Base-by-base conservation (phyloP, 768 basidiomycete genomes). In the Kwoniella botswanensis region DNA sequence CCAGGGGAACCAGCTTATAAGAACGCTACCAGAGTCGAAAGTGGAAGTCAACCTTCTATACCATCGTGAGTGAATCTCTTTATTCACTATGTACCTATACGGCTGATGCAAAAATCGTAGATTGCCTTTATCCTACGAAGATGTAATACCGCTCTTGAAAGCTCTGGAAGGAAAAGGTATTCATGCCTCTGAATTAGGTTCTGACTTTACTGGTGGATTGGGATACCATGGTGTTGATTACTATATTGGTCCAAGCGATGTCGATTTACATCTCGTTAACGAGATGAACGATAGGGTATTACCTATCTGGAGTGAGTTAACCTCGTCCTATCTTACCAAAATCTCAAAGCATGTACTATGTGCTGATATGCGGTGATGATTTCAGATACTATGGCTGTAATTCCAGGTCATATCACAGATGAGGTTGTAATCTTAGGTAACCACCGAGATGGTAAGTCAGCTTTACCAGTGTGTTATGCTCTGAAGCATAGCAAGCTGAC, bases 381-480 rank as follows among this genome's bases (percentile, higher is more conserved):
- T 3, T n/a, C 54, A 78, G 77, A 81, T 59, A 76, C 75, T 12
- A 77, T 81, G 76, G 79, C 77, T 41, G 73, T 74, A 11, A 81
- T 81, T 42, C 79, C 79, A 21, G 79, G 79, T 7, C 74, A 77
- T 52, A 79, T 82, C 61, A 62, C 71, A 68, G 90, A 94, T 77
- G 95, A 97, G 82, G 89, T 94, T 3, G 89, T 98, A 24, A 81
- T 97, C 7, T 83, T 98, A 62, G 95, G 94, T 3, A 91, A 91
- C 74, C 94, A 97, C 80, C 88, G 94, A 53, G 94, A 96, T 84
- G 93, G 92, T 89, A 72, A 74, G 35, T 22, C 13, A 18, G 15
- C 50, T 13, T 44, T 29, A 5, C 9, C 17, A 55, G 17, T 26
- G 18, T 35, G 35, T 35, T 35, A 1, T 6, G 3, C 6, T 35